Evolutionary conservation across 768 basidiomycete species (phyloP).

Genomic region (Mycena haematopus): DNA sequence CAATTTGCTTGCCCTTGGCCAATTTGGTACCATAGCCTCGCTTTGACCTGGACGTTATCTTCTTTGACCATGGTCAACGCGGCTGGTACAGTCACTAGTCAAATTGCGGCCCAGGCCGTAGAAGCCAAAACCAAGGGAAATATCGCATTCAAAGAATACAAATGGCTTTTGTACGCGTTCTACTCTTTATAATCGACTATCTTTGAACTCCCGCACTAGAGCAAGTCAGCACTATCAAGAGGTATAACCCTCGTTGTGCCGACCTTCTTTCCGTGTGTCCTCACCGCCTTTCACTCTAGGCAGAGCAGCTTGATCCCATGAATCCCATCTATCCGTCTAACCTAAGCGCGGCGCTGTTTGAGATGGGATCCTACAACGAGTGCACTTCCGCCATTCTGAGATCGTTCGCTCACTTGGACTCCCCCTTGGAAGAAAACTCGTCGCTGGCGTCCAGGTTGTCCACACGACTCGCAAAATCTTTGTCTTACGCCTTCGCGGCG

Average conservation of each 20-base stretch:
- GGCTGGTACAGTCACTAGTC: too few relatives aligned
- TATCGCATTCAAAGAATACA: background rate
- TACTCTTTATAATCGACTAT: too few relatives aligned
- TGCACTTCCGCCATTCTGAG: background rate
- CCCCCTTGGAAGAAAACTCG: background rate
- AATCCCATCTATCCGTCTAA: background rate
- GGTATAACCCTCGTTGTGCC: background rate
- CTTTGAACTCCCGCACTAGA: background rate
- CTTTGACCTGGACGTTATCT: too few relatives aligned
- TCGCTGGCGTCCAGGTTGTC: background rate
- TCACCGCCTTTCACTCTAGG: background rate
- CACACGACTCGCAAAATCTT: background rate
- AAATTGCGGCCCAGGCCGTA: too few relatives aligned
- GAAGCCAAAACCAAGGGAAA: conserved; percentile 2
- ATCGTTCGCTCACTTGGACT: background rate
- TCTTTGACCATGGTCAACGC: too few relatives aligned
- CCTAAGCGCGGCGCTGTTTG: conserved; percentile 2
- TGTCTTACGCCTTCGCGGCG: background rate
- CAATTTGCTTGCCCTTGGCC: too few relatives aligned
- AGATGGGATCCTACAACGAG: background rate
- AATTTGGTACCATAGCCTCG: too few relatives aligned
- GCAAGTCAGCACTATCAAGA: background rate
- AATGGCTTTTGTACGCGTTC: conserved; percentile 3
- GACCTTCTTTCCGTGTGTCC: too few relatives aligned
- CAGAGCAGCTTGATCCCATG: background rate